Conservation (phyloP, 75 land plant species). For the Larix kaempferi region DNA sequence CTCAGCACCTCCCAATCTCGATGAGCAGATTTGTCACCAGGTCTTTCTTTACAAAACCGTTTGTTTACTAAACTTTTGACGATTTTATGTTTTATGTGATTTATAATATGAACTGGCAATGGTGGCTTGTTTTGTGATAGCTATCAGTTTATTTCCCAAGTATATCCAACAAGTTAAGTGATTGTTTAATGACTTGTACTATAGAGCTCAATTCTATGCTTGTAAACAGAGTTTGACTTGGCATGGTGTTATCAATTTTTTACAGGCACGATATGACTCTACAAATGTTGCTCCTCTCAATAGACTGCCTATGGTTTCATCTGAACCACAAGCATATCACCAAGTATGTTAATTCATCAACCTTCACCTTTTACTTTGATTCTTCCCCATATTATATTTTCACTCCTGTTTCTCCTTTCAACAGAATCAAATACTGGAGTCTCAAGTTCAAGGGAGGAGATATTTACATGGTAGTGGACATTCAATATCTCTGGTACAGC, state of each 20-base stretch:
- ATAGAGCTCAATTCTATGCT: too few species aligned
- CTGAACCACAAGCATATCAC: neutral
- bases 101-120: neutral
- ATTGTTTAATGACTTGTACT: too few species aligned
- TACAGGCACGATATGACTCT: neutral
- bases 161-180: too few species aligned
- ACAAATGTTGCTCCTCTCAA: neutral
- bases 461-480: neutral
- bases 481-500: neutral
- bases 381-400: neutral
- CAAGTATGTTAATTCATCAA: neutral
- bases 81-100: neutral
- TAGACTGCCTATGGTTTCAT: neutral
- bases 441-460: slow-evolving; percentile 6
- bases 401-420: neutral
- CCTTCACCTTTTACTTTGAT: neutral
- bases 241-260: neutral
- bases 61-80: neutral
- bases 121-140: slow-evolving; percentile 32
- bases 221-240: too few species aligned
- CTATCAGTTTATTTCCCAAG: neutral
- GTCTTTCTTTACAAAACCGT: slow-evolving; percentile 17
- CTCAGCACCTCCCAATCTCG: slow-evolving; percentile 95
- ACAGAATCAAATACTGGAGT: neutral
- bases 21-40: slow-evolving; percentile 91